Base-by-base conservation (phyloP, 164 flowering plant species). In the Echeveria elegans region DNA sequence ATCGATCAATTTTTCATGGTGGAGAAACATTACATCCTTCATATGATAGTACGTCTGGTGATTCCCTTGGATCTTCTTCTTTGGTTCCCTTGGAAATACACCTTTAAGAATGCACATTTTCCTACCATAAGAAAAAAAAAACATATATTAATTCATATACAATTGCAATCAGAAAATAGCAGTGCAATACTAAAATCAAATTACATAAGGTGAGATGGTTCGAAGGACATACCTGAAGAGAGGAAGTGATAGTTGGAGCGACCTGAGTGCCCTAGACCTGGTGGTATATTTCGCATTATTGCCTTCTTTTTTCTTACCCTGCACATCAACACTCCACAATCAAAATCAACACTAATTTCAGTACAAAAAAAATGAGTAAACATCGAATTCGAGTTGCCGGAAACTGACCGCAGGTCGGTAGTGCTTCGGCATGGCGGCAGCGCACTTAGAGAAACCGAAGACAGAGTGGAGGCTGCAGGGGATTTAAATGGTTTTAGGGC, bases 241-340 rank as follows among this genome's bases (percentile, higher is more conserved):
- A 4, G 81, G 77, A 4, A 89, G 81, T 61, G 65, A 72, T 64
- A 83, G 75, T 78, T 94, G 97, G 15, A 89, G 85, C n/a, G 68
- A 73, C 70, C 84, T 88, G 24, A 88, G 68, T 15, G 95, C 96
- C 72, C 82, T 86, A 0, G 97, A 75, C 66, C 97, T 80, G 48
- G 97, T 90, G 56, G 82, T 75, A 74, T 83, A 94, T 64, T 80
- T 86, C 5, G 96, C 97, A 0, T 88, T 90, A 71, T 90, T 90
- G 28, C 96, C 98, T 76, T 90, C 96, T 85, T 89, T 90, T 43
- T 89, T 89, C 90, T 90, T 90, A 0, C 97, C 98, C 97, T 94
- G 31, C 29, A 68, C 34, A 61, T 37, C 30, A 31, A 21, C 61
- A 41, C 75, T 62, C 19, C 8, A 15, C 14, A 5, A 29, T 18